phyloP scores from a whole-genome alignment of 495 filamentous ascomycete genomes.

The Penicillium fimorum region DNA sequence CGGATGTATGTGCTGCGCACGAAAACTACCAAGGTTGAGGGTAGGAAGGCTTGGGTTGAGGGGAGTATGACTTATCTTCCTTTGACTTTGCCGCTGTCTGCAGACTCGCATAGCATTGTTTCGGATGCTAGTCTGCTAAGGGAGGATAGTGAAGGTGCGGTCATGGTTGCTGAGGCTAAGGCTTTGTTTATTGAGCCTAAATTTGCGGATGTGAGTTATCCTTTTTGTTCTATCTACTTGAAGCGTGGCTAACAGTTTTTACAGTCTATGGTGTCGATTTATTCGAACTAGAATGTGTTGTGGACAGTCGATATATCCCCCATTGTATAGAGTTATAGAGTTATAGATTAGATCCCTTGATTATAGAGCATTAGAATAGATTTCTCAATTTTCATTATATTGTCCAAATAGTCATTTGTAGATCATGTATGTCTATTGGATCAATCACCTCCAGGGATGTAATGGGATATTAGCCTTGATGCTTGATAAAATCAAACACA shows the following conservation, averaged over 20 bases:
- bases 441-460: too few species aligned
- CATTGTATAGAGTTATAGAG: slow-evolving; percentile 4
- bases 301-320: neutral
- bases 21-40: slow-evolving; percentile 42
- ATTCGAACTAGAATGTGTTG: slow-evolving; percentile 24
- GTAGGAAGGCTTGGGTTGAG: slow-evolving; percentile 44
- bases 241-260: slow-evolving; percentile 15
- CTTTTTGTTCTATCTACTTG: neutral
- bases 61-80: slow-evolving; percentile 35
- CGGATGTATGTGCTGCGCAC: slow-evolving; percentile 62
- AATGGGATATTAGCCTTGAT: too few species aligned
- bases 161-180: slow-evolving; percentile 70
- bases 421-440: too few species aligned
- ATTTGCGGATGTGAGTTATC: slow-evolving; percentile 60
- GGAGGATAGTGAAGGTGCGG: slow-evolving; percentile 51
- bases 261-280: slow-evolving; percentile 43
- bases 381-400: neutral
- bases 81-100: slow-evolving; percentile 13
- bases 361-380: neutral
- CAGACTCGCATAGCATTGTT: slow-evolving; percentile 4
- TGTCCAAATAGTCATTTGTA: too few species aligned
- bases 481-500: slow-evolving; percentile 2
- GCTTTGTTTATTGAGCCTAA: slow-evolving; percentile 89
- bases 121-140: slow-evolving; percentile 15
- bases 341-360: neutral